A percentile compares a stretch with the other conserved stretches of the same genome.
Conservation (phyloP, 1,284 basidiomycete species). For the Cutaneotrichosporon sp. region DNA sequence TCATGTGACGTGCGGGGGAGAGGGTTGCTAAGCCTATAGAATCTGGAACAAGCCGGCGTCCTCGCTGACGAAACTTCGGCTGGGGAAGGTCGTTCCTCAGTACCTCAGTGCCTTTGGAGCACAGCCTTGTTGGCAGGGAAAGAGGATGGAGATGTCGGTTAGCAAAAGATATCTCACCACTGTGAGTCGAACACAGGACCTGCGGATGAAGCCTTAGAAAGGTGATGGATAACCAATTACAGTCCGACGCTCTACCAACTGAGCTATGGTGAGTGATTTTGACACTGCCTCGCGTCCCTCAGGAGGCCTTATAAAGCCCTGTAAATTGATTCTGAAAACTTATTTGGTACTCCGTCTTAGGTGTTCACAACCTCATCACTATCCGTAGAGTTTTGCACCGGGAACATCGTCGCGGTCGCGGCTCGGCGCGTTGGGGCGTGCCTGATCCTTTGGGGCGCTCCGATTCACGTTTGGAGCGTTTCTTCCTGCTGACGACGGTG, state of each 20-base stretch:
- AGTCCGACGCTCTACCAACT: conserved; percentile 15
- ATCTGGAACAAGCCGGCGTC: too few relatives aligned
- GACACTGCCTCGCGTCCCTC: too few relatives aligned
- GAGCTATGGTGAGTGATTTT: conserved; percentile 7
- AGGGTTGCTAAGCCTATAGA: too few relatives aligned
- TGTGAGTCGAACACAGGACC: conserved; percentile 12
- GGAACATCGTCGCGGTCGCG: too few relatives aligned
- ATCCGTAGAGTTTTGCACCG: too few relatives aligned
- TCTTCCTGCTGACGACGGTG: too few relatives aligned
- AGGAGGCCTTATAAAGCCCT: too few relatives aligned
- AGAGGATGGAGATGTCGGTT: conserved; percentile 2
- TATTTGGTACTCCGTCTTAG: background rate
- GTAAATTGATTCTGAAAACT: background rate
- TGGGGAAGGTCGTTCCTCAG: background rate
- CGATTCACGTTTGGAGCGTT: too few relatives aligned
- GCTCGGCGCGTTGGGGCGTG: too few relatives aligned
- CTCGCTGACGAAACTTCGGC: background rate
- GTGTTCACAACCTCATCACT: too few relatives aligned
- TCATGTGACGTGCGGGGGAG: background rate
- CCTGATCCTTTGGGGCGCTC: too few relatives aligned
- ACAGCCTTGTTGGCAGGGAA: background rate
- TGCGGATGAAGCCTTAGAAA: conserved; percentile 4
- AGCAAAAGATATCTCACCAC: conserved; percentile 7
- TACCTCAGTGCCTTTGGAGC: background rate
- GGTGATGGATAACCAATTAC: conserved; percentile 1